Conservation (phyloP, 2,329 filamentous ascomycete species). For the Byssoonygena ceratinophila region DNA sequence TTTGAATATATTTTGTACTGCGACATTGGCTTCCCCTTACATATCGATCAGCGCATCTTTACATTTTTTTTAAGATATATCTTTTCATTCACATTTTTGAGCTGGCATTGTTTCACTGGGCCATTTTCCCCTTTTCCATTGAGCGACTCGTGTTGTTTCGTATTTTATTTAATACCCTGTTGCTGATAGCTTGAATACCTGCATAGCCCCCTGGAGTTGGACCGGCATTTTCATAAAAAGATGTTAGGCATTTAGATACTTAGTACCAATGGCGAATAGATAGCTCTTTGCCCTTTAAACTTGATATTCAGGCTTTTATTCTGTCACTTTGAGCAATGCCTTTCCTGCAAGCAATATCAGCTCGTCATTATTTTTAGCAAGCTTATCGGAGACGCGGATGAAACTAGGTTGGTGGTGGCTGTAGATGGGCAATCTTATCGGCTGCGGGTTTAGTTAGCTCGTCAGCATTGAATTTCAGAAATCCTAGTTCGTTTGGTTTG, state of each 20-base stretch:
- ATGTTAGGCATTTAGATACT: not conserved
- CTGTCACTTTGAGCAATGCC: too few relatives aligned
- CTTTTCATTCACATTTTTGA: not conserved
- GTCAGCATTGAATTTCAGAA: not conserved
- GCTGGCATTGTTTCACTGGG: not conserved
- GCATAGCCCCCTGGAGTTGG: constrained; percentile 6
- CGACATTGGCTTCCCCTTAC: too few relatives aligned
- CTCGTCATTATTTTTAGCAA: not conserved
- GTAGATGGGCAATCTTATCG: not conserved
- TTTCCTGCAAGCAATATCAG: too few relatives aligned
- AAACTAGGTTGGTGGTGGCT: not conserved
- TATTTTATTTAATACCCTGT: constrained; percentile 6
- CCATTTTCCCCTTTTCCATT: not conserved
- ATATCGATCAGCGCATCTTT: not conserved
- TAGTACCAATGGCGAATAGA: too few relatives aligned
- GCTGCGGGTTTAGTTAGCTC: not conserved
- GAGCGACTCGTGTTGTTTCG: not conserved
- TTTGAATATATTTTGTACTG: too few relatives aligned
- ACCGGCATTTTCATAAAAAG: not conserved
- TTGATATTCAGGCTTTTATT: too few relatives aligned
- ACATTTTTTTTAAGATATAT: not conserved
- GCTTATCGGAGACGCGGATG: not conserved
- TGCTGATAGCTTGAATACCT: not conserved
- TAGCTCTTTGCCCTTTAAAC: too few relatives aligned
- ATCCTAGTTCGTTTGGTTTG: constrained; percentile 3